Percentiles rank a stretch among this genome's conserved stretches.
phyloP scores from a whole-genome alignment of 192 early-diverging fungal genomes.

The Rhizoclosmatium globosum region DNA sequence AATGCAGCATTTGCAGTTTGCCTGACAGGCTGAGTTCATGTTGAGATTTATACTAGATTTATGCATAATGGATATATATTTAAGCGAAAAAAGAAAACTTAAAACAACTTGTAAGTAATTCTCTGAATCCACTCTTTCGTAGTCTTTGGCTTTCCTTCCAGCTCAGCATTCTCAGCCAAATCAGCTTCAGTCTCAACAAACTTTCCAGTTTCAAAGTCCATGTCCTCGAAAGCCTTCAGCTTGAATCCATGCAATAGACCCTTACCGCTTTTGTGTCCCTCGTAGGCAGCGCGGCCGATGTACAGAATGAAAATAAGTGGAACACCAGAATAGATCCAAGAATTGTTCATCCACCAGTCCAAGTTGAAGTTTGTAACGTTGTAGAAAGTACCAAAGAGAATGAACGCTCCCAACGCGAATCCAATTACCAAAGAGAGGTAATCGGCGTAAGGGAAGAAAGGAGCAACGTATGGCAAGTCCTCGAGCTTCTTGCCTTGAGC shows the following conservation, averaged over 20 bases:
- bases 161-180: too few relatives aligned
- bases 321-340: conserved; percentile 28
- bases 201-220: conserved; percentile 33
- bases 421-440: conserved; percentile 18
- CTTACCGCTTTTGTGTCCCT: neutral
- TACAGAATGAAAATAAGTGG: conserved; percentile 15
- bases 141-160: too few relatives aligned
- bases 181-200: neutral
- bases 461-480: conserved; percentile 9
- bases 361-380: conserved; percentile 6
- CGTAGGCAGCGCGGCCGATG: neutral
- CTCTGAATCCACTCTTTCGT: too few relatives aligned
- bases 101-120: too few relatives aligned
- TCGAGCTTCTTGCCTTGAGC: too few relatives aligned
- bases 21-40: too few relatives aligned
- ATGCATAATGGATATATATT: too few relatives aligned
- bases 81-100: too few relatives aligned
- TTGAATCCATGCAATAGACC: neutral
- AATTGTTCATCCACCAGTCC: conserved; percentile 25
- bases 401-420: conserved; percentile 8
- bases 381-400: conserved; percentile 15
- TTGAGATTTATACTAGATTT: too few relatives aligned
- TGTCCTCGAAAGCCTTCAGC: neutral
- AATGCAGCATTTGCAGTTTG: too few relatives aligned
- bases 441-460: conserved; percentile 24